Conservation (phyloP, 371 early-diverging fungal genomes). For the Apophysomyces elegans region DNA sequence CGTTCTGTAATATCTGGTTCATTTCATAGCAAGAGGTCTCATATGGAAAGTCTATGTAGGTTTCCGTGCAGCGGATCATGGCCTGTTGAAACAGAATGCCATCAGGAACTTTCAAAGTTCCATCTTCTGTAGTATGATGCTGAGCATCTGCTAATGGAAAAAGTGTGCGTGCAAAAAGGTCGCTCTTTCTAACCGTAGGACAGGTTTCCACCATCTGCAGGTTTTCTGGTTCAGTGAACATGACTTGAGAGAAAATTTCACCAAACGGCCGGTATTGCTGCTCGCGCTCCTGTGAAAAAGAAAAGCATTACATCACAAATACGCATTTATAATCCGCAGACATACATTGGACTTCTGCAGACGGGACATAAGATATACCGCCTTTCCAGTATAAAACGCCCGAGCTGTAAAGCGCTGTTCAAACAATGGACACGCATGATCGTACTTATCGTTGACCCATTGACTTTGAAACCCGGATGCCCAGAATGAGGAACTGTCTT, state of each 20-base stretch:
- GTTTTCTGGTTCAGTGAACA: neutral
- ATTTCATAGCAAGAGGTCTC: conserved; percentile 20
- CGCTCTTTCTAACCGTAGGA: neutral
- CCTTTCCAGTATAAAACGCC: conserved; percentile 41
- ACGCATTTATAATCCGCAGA: neutral
- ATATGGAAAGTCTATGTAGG: conserved; percentile 24
- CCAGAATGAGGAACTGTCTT: conserved; percentile 28
- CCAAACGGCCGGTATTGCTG: neutral
- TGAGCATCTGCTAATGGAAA: conserved; percentile 7
- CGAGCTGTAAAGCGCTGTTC: conserved; percentile 22
- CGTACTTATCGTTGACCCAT: neutral
- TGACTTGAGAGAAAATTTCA: neutral
- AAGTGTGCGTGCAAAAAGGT: conserved; percentile 8
- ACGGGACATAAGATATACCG: conserved; percentile 27
- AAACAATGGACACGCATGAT: conserved; percentile 36
- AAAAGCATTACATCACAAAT: neutral
- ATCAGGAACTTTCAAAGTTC: neutral
- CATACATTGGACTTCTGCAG: conserved; percentile 14
- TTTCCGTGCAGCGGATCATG: conserved; percentile 5
- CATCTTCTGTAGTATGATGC: neutral
- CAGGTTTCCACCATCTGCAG: neutral
- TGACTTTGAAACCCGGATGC: conserved; percentile 21
- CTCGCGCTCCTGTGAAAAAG: neutral
- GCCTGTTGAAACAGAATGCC: conserved; percentile 24
- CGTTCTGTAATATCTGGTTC: conserved; percentile 20